phyloP scores from a whole-genome alignment of 805 yeast species.

The Wickerhamomyces hampshirensis region DNA sequence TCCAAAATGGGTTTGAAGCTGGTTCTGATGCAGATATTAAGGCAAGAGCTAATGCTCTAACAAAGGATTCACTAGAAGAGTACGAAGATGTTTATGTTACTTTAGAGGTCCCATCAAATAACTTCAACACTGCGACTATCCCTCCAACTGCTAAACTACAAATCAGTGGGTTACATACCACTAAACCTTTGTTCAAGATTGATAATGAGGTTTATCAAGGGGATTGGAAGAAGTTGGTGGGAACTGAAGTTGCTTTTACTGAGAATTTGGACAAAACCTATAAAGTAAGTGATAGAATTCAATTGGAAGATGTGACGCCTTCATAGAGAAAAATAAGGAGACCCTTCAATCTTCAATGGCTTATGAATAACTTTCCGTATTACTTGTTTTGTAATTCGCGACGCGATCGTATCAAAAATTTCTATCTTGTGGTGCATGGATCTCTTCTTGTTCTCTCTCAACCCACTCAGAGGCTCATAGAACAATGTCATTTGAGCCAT shows the following conservation, averaged over 20 bases:
- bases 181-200: conserved; percentile 51
- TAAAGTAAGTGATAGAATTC: conserved; percentile 18
- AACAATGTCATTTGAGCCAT: conserved; percentile 17
- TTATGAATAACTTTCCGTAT: too few relatives aligned
- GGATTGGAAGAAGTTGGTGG: conserved; percentile 70
- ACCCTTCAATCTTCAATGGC: too few relatives aligned
- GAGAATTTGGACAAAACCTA: conserved; percentile 20
- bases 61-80: conserved; percentile 24
- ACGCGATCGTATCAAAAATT: too few relatives aligned
- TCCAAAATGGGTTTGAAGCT: conserved; percentile 72
- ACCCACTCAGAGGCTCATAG: too few relatives aligned
- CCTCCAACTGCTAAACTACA: conserved; percentile 42
- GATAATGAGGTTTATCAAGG: conserved; percentile 65
- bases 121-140: conserved; percentile 26
- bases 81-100: conserved; percentile 48
- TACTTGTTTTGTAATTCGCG: too few relatives aligned
- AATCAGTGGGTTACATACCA: conserved; percentile 49
- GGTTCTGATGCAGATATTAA: conserved; percentile 85
- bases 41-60: conserved; percentile 33
- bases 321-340: background rate
- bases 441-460: too few relatives aligned
- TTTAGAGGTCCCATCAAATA: conserved; percentile 42
- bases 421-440: too few relatives aligned
- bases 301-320: conserved; percentile 22
- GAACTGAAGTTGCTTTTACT: conserved; percentile 55